phyloP scores from a whole-genome alignment of 2,329 filamentous ascomycete species.

The Mycosphaerella arachidis region DNA sequence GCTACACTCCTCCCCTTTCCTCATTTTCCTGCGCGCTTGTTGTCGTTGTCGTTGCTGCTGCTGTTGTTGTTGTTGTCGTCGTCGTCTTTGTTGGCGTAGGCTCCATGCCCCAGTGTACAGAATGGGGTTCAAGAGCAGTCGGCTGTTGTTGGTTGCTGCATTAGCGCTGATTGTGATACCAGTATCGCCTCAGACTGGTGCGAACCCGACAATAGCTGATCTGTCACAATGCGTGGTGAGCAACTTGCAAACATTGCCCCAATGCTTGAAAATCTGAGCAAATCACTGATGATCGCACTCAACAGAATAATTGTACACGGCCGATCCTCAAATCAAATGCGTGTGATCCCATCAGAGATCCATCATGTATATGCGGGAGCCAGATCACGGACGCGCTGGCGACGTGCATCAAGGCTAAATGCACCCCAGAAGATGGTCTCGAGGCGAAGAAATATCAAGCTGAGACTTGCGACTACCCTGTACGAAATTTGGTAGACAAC shows the following conservation, averaged over 20 bases:
- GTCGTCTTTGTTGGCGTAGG: background rate
- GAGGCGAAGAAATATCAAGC: conserved; percentile 8
- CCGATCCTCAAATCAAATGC: background rate
- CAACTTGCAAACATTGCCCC: too few relatives aligned
- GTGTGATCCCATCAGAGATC: background rate
- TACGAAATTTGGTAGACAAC: background rate
- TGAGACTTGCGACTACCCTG: conserved; percentile 2
- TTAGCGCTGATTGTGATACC: background rate
- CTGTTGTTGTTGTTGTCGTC: background rate
- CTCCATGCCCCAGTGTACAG: background rate
- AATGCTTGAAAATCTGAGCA: background rate
- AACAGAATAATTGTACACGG: background rate
- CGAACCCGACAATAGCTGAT: background rate
- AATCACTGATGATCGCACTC: background rate
- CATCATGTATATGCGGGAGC: background rate
- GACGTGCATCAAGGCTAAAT: background rate
- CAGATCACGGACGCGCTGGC: background rate
- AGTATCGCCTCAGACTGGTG: background rate
- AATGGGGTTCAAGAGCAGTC: background rate
- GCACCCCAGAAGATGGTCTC: background rate
- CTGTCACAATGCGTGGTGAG: conserved; percentile 1
- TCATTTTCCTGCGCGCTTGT: background rate
- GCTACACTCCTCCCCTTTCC: background rate
- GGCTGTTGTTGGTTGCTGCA: background rate
- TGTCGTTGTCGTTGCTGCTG: background rate